Evolutionary conservation across 768 basidiomycete species (phyloP), one percentile per base, ranked within the genome.

Genomic region (Tricholoma hemisulphureum): DNA sequence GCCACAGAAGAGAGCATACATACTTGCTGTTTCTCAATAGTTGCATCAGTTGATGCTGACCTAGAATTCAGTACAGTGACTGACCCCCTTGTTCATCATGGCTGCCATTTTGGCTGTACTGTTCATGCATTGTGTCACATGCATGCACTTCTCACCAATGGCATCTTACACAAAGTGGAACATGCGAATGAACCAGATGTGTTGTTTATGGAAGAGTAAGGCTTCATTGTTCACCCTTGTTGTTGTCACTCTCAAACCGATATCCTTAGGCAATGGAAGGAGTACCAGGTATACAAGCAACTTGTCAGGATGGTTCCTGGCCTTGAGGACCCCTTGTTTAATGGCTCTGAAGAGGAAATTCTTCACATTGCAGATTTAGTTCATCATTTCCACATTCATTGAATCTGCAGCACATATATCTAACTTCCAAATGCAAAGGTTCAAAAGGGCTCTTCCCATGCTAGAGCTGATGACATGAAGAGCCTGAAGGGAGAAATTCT

Each of bases 371-470:
- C 65, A 11, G 62, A 67, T 4, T 35, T 65, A 46, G 68, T 65
- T 16, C 10, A 57, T 62, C 11, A 13, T 39, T 16, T 21, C 11
- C 26, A n/a, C n/a, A n/a, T 8, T 23, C 35, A 6, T 18, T 34
- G 14, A 10, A 26, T 8, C 13, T 11, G 24, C 16, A 31, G 21
- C 37, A 2, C 24, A n/a, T n/a, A n/a, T n/a, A n/a, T n/a, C n/a
- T n/a, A n/a, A n/a, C n/a, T n/a, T n/a, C n/a, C n/a, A n/a, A 54
- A 3, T 34, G 23, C 24, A 6, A 18, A 71, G 70, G 50, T 70
- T 16, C 64, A 65, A 28, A 71, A 69, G 56, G 64, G 70, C 9
- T 51, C 59, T 6, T 58, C 59, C 29, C 51, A 64, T 9, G 64
- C 67, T 2, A 45, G 65, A 26, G 35, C 59, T 48, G 61, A 65